Evolutionary conservation across 768 basidiomycete genomes (phyloP).

Genomic region (Imleria badia): DNA sequence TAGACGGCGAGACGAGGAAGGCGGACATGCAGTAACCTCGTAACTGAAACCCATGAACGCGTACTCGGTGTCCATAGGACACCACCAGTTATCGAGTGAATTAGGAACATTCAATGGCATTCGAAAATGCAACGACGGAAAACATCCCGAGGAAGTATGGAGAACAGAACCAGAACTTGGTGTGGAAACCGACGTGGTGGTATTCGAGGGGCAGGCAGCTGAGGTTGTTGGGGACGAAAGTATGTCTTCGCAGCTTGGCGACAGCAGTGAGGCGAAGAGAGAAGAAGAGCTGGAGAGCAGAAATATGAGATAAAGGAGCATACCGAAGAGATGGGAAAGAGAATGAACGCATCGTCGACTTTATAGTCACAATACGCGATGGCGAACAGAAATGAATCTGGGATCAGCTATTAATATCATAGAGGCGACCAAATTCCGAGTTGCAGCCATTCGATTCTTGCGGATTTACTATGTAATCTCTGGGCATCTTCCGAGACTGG

Average conservation of each 20-base stretch:
- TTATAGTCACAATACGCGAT: not conserved
- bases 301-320: constrained; percentile 7
- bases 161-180: not conserved
- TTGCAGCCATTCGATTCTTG: too few relatives aligned
- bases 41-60: constrained; percentile 80
- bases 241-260: constrained; percentile 5
- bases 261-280: constrained; percentile 14
- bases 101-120: constrained; percentile 54
- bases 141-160: constrained; percentile 25
- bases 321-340: not conserved
- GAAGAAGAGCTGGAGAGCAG: constrained; percentile 5
- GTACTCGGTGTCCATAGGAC: constrained; percentile 59
- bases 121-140: constrained; percentile 44
- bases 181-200: not conserved
- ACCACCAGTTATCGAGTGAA: constrained; percentile 61
- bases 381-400: too few relatives aligned
- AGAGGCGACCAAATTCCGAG: too few relatives aligned
- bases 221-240: not conserved
- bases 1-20: not conserved
- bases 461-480: too few relatives aligned
- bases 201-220: too few relatives aligned
- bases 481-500: too few relatives aligned
- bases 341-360: not conserved
- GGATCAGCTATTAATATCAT: too few relatives aligned
- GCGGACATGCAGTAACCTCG: constrained; percentile 63